Evolutionary conservation across 176 grass and related monocot species (phyloP), one percentile per base, ranked within the genome.

Genomic region (Miscanthus lutarioriparius): DNA sequence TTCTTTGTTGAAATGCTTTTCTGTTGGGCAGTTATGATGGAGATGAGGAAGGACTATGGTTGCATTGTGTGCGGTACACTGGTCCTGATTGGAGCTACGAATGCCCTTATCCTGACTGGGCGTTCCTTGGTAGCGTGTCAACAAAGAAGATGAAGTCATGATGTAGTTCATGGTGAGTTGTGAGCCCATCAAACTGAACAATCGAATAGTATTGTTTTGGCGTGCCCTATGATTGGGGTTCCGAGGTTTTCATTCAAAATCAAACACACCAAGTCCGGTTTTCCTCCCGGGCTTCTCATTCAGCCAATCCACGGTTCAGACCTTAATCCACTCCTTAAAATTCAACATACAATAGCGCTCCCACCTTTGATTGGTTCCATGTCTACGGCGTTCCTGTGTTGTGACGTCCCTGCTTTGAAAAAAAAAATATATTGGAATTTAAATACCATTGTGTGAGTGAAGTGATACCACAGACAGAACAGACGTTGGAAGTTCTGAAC

Each of bases 11-110:
- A 38, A 83, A 62, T 49, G 2, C n/a, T 53, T 91, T 8, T 67
- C 83, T 8, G 20, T 77, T 69, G 83, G 77, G 48, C 84, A 98
- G 96, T 59, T 98, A 98, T 47, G 93, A 94, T 65, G 83, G 86
- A 54, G 83, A 95, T 41, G 96, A 94, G 84, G 87, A 92, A 81
- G 96, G 78, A 56, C 26, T 98, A 38, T 98, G 96, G 91, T 76
- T 98, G 67, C 93, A 95, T 78, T 98, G 96, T 43, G 80, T 87
- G 73, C 72, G 86, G 35, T 98, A 98, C 79, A 90, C 91, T 6
- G 93, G 96, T 33, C 93, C 96, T 64, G 96, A 91, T 84, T 98
- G 96, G 96, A 84, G 89, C 40, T 98, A 95, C 5, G 85, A 94
- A 80, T 98, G 93, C 71, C 96, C 91, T 45, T 92, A 84, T 82